phyloP scores from a whole-genome alignment of 345 rosid genomes.

The Angophora floribunda region DNA sequence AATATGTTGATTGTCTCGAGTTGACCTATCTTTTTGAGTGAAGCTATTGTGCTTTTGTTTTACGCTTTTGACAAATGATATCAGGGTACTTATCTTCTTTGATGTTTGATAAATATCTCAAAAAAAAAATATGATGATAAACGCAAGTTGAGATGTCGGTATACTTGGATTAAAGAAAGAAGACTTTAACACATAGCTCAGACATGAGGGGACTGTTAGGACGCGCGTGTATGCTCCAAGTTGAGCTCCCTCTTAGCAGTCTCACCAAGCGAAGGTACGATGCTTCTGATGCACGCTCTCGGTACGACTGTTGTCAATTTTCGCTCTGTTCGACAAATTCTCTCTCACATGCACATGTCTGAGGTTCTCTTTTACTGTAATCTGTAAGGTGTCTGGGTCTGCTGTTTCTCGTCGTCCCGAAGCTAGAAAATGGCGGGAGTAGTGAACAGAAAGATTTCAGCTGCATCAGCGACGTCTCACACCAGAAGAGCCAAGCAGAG shows the following conservation, averaged over 20 bases:
- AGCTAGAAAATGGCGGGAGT: conserved; percentile 12
- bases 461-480: conserved; percentile 48
- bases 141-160: no score
- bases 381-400: background rate
- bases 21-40: background rate
- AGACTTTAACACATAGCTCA: background rate
- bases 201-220: background rate
- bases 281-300: background rate
- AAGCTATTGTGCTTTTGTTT: background rate
- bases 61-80: no score
- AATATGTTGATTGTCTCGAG: no score
- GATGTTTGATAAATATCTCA: no score
- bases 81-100: background rate
- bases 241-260: background rate
- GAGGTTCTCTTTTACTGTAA: background rate
- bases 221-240: background rate
- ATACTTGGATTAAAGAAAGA: no score
- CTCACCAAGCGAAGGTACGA: background rate
- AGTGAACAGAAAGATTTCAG: conserved; percentile 33
- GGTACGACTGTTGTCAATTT: background rate
- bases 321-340: background rate
- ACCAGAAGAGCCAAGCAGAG: conserved; percentile 31
- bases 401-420: background rate
- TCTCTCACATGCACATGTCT: background rate
- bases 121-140: no score